phyloP scores from a whole-genome alignment of 2,329 filamentous ascomycete genomes.

The Colletotrichum lupini region DNA sequence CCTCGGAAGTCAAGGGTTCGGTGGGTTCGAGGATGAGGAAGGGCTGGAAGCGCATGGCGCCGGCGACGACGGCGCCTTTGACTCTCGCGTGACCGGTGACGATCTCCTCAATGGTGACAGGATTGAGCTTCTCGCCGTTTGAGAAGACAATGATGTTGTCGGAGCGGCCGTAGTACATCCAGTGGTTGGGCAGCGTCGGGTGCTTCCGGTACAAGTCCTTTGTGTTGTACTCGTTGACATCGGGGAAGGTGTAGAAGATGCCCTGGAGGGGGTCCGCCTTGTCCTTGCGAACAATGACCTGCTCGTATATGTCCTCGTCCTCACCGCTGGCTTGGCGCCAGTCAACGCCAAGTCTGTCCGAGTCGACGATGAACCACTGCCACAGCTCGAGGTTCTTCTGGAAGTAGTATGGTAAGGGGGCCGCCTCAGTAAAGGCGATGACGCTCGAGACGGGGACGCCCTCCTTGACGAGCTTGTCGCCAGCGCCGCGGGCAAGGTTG shows the following conservation, averaged over 20 bases:
- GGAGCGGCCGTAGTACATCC: conserved; percentile 48
- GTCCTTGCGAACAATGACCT: conserved; percentile 51
- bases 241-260: conserved; percentile 55
- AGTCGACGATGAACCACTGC: conserved; percentile 43
- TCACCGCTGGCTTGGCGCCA: conserved; percentile 48
- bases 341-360: conserved; percentile 52
- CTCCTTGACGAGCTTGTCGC: conserved; percentile 48
- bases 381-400: conserved; percentile 38
- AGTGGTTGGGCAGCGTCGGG: conserved; percentile 48
- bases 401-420: conserved; percentile 52
- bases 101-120: conserved; percentile 54
- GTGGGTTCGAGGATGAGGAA: conserved; percentile 57
- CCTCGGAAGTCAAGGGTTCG: conserved; percentile 45
- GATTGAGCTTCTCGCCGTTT: conserved; percentile 63
- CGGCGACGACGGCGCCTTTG: conserved; percentile 57
- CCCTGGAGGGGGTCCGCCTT: conserved; percentile 48
- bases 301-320: conserved; percentile 47
- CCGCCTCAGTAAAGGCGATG: conserved; percentile 54
- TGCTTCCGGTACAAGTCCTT: conserved; percentile 56
- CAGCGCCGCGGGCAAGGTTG: conserved; percentile 48
- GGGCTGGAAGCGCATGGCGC: conserved; percentile 57
- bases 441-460: conserved; percentile 49
- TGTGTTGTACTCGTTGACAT: conserved; percentile 49
- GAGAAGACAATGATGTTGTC: conserved; percentile 59
- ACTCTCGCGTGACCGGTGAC: conserved; percentile 52